Conservation (phyloP, 352 stramenopile species). For the Pythium coloratum region DNA sequence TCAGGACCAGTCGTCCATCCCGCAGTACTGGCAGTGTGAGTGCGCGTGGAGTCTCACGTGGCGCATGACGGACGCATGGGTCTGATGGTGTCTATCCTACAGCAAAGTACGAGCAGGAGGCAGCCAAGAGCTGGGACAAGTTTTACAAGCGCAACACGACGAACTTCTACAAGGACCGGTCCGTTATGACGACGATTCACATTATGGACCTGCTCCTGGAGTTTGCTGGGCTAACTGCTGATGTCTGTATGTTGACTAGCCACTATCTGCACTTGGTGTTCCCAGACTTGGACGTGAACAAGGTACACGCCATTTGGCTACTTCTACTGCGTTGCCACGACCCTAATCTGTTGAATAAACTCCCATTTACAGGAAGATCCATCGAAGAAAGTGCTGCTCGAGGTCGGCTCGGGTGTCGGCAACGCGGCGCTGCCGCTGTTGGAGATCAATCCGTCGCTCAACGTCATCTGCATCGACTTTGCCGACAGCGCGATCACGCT, state of each 20-base stretch:
- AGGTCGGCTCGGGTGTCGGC: constrained; percentile 95
- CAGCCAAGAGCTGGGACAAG: constrained; percentile 90
- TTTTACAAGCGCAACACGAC: constrained; percentile 94
- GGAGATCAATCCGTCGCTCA: constrained; percentile 86
- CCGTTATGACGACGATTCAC: not conserved
- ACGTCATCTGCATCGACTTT: constrained; percentile 94
- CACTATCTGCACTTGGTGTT: constrained; percentile 95
- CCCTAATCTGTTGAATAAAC: not conserved
- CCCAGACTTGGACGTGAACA: constrained; percentile 71
- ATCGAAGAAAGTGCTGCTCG: constrained; percentile 79
- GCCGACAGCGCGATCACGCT: constrained; percentile 89
- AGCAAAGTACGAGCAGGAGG: constrained; percentile 84
- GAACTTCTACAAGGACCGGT: constrained; percentile 95
- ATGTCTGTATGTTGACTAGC: constrained; percentile 18
- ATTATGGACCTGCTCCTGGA: not conserved
- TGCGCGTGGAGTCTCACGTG: not conserved
- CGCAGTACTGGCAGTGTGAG: constrained; percentile 77
- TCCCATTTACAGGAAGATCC: constrained; percentile 21
- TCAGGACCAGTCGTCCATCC: constrained; percentile 79
- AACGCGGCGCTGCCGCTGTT: constrained; percentile 94
- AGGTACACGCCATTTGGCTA: constrained; percentile 24
- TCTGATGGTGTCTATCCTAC: constrained; percentile 15
- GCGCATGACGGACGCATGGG: constrained; percentile 3
- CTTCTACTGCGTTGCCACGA: not conserved
- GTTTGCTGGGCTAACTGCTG: not conserved